A percentile compares a stretch with the other conserved stretches of the same genome.
These are phyloP conservation scores for Plasmodium inui DNA, from an alignment of 169 alveolate genomes.

Conservation along the genomic window DNA sequence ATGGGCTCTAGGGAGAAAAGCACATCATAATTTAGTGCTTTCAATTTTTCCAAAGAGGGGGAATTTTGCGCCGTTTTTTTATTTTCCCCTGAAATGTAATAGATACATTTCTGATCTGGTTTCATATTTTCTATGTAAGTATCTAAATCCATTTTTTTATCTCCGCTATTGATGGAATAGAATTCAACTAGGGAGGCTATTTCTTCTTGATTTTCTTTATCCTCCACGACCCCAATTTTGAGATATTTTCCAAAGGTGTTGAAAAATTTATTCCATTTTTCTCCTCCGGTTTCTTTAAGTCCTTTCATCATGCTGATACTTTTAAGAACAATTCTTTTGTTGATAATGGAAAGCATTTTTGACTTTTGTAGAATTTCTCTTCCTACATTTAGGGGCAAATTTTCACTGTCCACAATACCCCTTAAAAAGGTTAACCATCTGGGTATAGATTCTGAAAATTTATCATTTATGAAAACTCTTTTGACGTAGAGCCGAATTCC, in stretches of 20 bases:
- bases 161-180: slow-evolving; percentile 88
- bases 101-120: slow-evolving; percentile 94
- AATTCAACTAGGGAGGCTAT: slow-evolving; percentile 93
- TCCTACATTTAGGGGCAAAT: slow-evolving; percentile 97
- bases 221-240: slow-evolving; percentile 98
- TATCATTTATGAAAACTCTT: slow-evolving; percentile 98
- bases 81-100: slow-evolving; percentile 95
- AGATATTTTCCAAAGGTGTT: slow-evolving; percentile 92
- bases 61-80: slow-evolving; percentile 91
- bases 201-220: slow-evolving; percentile 94
- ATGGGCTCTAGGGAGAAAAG: slow-evolving; percentile 95
- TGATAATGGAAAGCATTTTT: slow-evolving; percentile 94
- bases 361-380: slow-evolving; percentile 96
- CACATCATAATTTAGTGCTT: slow-evolving; percentile 94
- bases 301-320: slow-evolving; percentile 93
- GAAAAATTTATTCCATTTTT: slow-evolving; percentile 93
- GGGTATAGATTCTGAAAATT: slow-evolving; percentile 96
- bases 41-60: slow-evolving; percentile 94
- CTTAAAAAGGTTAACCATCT: slow-evolving; percentile 95
- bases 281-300: slow-evolving; percentile 86
- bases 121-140: slow-evolving; percentile 94
- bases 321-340: slow-evolving; percentile 94
- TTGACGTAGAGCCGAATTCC: slow-evolving; percentile 96
- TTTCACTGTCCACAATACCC: slow-evolving; percentile 99
- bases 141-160: slow-evolving; percentile 89